These are phyloP conservation scores for Starmerella vaccinii DNA, from an alignment of 805 yeast genomes.

Conservation along the genomic window DNA sequence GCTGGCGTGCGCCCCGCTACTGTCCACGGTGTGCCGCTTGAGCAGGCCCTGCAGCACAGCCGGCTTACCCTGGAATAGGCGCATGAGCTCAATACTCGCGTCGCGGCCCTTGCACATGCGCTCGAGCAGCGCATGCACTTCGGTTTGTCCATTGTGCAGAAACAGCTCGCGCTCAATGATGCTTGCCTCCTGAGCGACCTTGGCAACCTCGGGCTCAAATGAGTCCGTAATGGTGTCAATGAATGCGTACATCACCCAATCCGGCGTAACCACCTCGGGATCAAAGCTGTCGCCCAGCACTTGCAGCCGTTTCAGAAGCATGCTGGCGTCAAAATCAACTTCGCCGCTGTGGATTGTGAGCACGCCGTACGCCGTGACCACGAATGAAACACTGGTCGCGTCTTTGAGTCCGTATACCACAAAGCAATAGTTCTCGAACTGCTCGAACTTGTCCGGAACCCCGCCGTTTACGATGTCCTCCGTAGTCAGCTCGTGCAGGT, in stretches of 20 bases:
- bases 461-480: constrained; percentile 3
- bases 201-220: not conserved
- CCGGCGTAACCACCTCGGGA: not conserved
- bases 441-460: constrained; percentile 5
- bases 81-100: constrained; percentile 1
- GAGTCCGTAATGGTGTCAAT: constrained; percentile 5
- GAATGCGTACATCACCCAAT: constrained; percentile 3
- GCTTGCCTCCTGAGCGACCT: constrained; percentile 3
- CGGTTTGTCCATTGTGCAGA: constrained; percentile 3
- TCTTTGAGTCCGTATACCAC: not conserved
- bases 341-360: not conserved
- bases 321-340: not conserved
- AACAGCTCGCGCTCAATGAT: constrained; percentile 7
- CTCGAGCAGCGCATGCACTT: not conserved
- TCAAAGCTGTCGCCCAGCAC: not conserved
- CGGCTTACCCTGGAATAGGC: constrained; percentile 7
- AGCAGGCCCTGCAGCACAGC: not conserved
- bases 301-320: not conserved
- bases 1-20: not conserved
- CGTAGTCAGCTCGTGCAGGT: constrained; percentile 1
- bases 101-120: constrained; percentile 9
- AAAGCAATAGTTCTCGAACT: constrained; percentile 2
- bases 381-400: not conserved
- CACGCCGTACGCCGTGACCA: constrained; percentile 1
- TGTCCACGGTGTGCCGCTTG: not conserved